phyloP scores from a whole-genome alignment of 768 basidiomycete species.

The Leccinum subtestaceum region DNA sequence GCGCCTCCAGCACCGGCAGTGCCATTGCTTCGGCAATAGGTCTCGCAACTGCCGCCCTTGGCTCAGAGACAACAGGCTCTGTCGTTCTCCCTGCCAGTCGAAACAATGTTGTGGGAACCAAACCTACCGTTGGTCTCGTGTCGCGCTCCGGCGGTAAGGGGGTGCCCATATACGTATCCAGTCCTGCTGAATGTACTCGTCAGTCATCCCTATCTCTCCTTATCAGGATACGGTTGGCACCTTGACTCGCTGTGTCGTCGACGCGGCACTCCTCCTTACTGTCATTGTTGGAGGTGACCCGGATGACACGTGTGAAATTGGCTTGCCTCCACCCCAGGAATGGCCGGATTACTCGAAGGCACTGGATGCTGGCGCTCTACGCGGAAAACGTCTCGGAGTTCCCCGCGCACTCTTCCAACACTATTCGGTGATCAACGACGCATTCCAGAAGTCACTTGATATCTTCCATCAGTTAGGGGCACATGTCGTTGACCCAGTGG shows the following conservation, averaged over 20 bases:
- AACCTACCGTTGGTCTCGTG: constrained; percentile 42
- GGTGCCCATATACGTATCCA: background rate
- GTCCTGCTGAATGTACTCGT: constrained; percentile 9
- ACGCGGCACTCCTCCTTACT: constrained; percentile 38
- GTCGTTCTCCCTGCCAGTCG: constrained; percentile 43
- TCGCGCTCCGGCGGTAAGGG: constrained; percentile 37
- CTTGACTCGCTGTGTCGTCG: constrained; percentile 35
- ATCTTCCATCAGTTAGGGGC: constrained; percentile 40
- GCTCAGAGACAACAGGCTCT: constrained; percentile 49
- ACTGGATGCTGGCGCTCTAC: constrained; percentile 43
- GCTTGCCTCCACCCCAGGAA: constrained; percentile 40
- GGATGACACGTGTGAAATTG: constrained; percentile 36
- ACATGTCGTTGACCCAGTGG: constrained; percentile 57
- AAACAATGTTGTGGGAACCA: constrained; percentile 45
- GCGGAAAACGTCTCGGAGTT: constrained; percentile 45
- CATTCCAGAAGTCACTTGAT: constrained; percentile 40
- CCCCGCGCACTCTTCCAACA: constrained; percentile 35
- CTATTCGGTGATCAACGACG: constrained; percentile 25
- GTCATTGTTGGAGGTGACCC: constrained; percentile 45
- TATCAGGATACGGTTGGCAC: constrained; percentile 42
- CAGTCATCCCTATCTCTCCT: constrained; percentile 45
- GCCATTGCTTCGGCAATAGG: constrained; percentile 45
- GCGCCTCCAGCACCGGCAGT: constrained; percentile 43
- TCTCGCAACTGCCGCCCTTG: constrained; percentile 42
- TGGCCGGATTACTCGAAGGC: constrained; percentile 59